phyloP scores from a whole-genome alignment of 192 early-diverging fungal genomes.

The Lobosporangium transversale region DNA sequence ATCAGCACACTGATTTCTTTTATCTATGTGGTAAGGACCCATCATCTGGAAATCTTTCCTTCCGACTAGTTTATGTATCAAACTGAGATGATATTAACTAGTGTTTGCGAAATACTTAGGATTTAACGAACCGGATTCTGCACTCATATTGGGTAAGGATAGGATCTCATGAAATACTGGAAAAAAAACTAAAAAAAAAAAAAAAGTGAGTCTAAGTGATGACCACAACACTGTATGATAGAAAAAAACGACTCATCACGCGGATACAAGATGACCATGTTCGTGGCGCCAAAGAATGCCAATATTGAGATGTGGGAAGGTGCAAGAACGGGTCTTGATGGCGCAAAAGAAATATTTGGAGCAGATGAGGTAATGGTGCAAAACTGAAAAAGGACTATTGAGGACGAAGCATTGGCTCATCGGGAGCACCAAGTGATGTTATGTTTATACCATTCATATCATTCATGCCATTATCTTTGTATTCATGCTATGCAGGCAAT shows the following conservation, averaged over 20 bases:
- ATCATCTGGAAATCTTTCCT: no score
- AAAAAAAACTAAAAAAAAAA: no score
- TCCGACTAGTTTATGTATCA: no score
- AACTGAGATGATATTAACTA: no score
- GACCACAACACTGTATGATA: constrained; percentile 28
- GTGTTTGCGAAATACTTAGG: constrained; percentile 54
- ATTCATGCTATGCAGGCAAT: constrained; percentile 36
- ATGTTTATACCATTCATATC: no score
- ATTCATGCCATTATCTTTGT: no score
- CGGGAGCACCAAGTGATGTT: no score
- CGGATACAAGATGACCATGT: constrained; percentile 87
- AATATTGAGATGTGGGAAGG: constrained; percentile 93
- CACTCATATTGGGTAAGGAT: constrained; percentile 68
- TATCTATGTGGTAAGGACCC: constrained; percentile 71
- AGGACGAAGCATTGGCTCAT: no score
- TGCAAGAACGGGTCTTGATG: constrained; percentile 83
- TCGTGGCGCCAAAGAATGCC: constrained; percentile 81
- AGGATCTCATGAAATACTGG: background rate
- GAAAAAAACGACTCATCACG: constrained; percentile 62
- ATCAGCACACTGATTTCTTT: constrained; percentile 91
- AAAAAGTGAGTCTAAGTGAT: no score
- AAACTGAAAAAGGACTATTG: no score
- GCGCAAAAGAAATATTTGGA: constrained; percentile 79
- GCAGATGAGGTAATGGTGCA: constrained; percentile 86
- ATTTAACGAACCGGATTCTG: constrained; percentile 92